Evolutionary conservation across 2,329 filamentous ascomycete genomes (phyloP).

Genomic region (Saccharata proteae): DNA sequence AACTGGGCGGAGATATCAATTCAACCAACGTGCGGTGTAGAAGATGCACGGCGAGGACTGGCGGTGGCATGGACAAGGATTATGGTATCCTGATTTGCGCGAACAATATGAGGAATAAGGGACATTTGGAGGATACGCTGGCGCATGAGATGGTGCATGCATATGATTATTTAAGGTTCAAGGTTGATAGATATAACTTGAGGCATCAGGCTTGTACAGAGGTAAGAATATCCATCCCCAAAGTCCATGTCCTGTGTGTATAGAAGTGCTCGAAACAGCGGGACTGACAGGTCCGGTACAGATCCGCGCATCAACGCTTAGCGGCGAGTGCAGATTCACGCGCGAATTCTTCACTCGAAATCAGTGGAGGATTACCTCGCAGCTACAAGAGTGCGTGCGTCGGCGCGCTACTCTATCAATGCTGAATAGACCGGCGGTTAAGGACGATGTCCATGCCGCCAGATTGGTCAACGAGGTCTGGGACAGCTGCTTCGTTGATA

Average conservation of each 20-base stretch:
- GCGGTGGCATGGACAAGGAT: constrained; percentile 74
- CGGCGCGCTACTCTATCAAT: constrained; percentile 70
- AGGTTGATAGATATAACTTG: constrained; percentile 72
- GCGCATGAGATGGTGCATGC: constrained; percentile 98
- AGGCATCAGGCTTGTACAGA: constrained; percentile 90
- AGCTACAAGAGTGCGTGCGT: constrained; percentile 87
- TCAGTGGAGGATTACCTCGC: constrained; percentile 81
- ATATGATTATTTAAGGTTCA: constrained; percentile 85
- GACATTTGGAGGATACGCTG: constrained; percentile 84
- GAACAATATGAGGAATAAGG: constrained; percentile 70
- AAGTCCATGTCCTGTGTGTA: no score
- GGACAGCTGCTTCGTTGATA: constrained; percentile 93
- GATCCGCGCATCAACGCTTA: constrained; percentile 88
- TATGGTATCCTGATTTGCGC: constrained; percentile 88
- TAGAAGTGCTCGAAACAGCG: no score
- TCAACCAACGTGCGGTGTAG: constrained; percentile 67
- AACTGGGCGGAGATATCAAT: constrained; percentile 67
- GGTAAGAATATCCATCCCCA: constrained; percentile 48
- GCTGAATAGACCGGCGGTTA: constrained; percentile 63
- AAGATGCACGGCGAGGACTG: constrained; percentile 60
- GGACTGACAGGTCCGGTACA: constrained; percentile 22
- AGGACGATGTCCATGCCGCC: constrained; percentile 73
- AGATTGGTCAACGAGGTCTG: constrained; percentile 95
- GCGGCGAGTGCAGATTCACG: constrained; percentile 84
- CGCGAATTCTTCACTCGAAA: constrained; percentile 74